These are phyloP conservation scores for Dryas integrifolia DNA, from an alignment of 331 rosid genomes.

Conservation along the genomic window DNA sequence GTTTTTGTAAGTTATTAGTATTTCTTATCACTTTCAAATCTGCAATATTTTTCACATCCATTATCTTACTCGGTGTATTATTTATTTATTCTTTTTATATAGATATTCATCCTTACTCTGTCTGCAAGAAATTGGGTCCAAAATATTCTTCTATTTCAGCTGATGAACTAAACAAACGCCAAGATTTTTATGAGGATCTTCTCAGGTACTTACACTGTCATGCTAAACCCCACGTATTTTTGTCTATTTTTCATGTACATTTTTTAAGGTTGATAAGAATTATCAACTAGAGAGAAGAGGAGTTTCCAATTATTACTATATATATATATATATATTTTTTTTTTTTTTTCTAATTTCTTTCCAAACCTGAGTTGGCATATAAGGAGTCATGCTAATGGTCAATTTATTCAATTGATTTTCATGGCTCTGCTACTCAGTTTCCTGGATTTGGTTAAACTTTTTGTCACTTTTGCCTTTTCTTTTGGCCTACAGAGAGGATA, in stretches of 20 bases:
- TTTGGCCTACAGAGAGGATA: conserved; percentile 64
- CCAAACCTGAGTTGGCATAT: conserved; percentile 13
- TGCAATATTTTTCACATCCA: conserved; percentile 12
- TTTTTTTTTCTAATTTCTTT: background rate
- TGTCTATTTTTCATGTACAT: background rate
- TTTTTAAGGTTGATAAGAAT: background rate
- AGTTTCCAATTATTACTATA: conserved; percentile 4
- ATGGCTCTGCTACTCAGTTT: conserved; percentile 26
- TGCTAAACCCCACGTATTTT: background rate
- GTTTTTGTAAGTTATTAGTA: conserved; percentile 73
- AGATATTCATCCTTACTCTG: conserved; percentile 82
- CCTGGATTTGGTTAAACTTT: conserved; percentile 13
- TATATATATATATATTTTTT: background rate
- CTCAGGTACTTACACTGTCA: conserved; percentile 58
- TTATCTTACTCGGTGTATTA: conserved; percentile 21
- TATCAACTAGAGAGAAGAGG: background rate
- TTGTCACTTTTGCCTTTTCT: conserved; percentile 19
- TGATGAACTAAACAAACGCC: conserved; percentile 55
- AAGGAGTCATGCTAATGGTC: conserved; percentile 13
- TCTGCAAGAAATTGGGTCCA: conserved; percentile 83
- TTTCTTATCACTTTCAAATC: background rate
- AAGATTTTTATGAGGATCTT: conserved; percentile 76
- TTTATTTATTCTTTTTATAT: conserved; percentile 4
- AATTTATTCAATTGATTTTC: conserved; percentile 18
- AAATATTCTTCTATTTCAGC: conserved; percentile 73